Evolutionary conservation across 176 grass and related monocot species (phyloP), one percentile per base, ranked within the genome.

Genomic region (Carex myosuroides): DNA sequence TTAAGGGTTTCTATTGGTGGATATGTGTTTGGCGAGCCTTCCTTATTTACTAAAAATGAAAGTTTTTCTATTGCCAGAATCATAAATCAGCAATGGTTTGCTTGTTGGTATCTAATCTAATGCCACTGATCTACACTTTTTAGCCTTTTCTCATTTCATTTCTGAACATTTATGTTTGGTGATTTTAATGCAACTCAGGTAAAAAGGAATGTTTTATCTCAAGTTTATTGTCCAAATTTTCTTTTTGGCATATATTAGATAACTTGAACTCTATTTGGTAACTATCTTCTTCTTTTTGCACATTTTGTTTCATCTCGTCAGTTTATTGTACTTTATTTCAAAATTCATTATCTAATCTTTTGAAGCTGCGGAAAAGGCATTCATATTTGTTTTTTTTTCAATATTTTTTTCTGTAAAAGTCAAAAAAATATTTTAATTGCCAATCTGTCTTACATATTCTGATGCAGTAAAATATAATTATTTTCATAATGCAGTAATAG

Each of bases 381-480:
- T 55, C 70, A 21, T 73, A 42, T 5, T 32, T 66, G 4, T 39
- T 39, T 66, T 33, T 33, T 66, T 16, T 33, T 3, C 11, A 66
- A 69, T 72, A 22, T 16, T 9, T 14, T 32, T 30, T 56, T 55
- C 20, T 55, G 24, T 73, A 29, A 13, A 13, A 53, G 9, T 17
- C 1, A n/a, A 41, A n/a, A n/a, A 24, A 26, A 12, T 3, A 62
- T 62, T 26, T 9, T 22, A 62, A 20, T 70, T 42, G 18, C 3
- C 37, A n/a, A 55, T 74, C 9, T 83, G 42, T 22, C n/a, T 68
- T 65, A 53, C 21, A 0, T 10, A 67, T 50, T 82, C 24, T 41
- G 58, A 63, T 69, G 62, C 81, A 69, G 39, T 83, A 26, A 55
- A 68, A 83, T 68, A 24, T 54, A 44, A 83, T 53, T 58, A 26